Evolutionary conservation across 2,329 filamentous ascomycete species (phyloP).

Genomic region (Ciborinia camelliae): DNA sequence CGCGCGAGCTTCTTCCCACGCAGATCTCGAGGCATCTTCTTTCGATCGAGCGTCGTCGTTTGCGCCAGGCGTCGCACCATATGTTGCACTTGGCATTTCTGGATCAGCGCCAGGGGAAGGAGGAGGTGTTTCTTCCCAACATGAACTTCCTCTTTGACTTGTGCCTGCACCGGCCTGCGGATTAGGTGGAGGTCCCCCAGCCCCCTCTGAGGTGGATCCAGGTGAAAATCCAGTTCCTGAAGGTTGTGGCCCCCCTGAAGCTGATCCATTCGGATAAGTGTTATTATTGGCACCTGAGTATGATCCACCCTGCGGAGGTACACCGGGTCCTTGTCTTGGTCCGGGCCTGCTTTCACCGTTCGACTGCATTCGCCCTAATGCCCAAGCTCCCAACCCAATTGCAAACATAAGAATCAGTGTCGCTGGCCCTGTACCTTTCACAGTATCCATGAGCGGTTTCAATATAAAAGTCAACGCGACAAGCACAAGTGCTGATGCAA

Average conservation of each 20-base stretch:
- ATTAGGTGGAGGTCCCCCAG: conserved; percentile 25
- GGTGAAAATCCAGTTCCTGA: conserved; percentile 14
- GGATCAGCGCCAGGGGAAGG: conserved; percentile 21
- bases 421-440: conserved; percentile 70
- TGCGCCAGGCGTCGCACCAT: conserved; percentile 21
- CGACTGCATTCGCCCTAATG: conserved; percentile 62
- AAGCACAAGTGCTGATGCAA: conserved; percentile 69
- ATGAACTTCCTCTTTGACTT: conserved; percentile 15
- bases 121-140: conserved; percentile 17
- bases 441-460: conserved; percentile 66
- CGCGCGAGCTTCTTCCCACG: conserved; percentile 68
- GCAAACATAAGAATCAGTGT: conserved; percentile 68
- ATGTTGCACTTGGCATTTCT: conserved; percentile 13
- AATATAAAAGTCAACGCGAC: conserved; percentile 71
- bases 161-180: conserved; percentile 17
- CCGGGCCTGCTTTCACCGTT: conserved; percentile 41
- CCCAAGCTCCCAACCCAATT: conserved; percentile 77
- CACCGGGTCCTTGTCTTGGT: conserved; percentile 27
- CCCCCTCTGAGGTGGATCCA: conserved; percentile 12
- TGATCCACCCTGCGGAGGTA: conserved; percentile 23
- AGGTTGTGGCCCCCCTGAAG: conserved; percentile 21
- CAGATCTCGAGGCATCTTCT: conserved; percentile 41
- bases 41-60: conserved; percentile 23
- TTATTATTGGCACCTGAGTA: conserved; percentile 26
- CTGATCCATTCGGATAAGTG: conserved; percentile 31